These are phyloP conservation scores for Fistulifera solaris DNA, from an alignment of 108 stramenopile genomes.

Conservation along the genomic window DNA sequence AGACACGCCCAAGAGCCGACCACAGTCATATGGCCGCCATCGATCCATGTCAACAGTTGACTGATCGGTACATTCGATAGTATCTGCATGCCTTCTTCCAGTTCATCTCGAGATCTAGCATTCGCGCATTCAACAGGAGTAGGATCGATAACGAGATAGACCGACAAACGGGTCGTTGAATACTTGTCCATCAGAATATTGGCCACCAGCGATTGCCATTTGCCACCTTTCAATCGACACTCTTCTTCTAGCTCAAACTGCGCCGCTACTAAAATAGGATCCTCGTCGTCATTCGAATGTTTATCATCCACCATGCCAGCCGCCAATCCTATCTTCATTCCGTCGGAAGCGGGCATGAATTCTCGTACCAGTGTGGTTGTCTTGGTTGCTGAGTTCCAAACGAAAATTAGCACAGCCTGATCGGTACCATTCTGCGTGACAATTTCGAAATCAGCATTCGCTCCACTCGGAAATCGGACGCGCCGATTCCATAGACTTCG, in stretches of 20 bases:
- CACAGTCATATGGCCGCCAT: constrained; percentile 67
- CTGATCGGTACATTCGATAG: constrained; percentile 43
- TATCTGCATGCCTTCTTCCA: constrained; percentile 80
- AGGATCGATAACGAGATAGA: constrained; percentile 68
- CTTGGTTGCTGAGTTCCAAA: constrained; percentile 63
- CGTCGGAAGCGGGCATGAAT: constrained; percentile 68
- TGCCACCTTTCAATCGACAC: constrained; percentile 64
- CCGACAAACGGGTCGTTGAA: constrained; percentile 44
- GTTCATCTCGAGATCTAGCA: constrained; percentile 58
- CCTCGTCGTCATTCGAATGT: constrained; percentile 20
- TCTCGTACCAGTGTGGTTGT: constrained; percentile 67
- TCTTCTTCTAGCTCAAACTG: constrained; percentile 74
- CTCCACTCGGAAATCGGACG: neutral
- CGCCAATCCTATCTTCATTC: constrained; percentile 49
- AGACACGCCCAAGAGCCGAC: constrained; percentile 66
- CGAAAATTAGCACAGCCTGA: constrained; percentile 67
- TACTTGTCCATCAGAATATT: constrained; percentile 73
- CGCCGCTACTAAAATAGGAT: constrained; percentile 36
- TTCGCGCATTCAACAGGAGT: constrained; percentile 29
- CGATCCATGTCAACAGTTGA: constrained; percentile 50
- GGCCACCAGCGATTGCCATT: constrained; percentile 29
- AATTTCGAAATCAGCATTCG: constrained; percentile 3
- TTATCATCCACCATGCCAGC: constrained; percentile 78
- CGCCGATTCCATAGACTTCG: neutral
- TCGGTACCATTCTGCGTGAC: constrained; percentile 5